These are phyloP conservation scores for Crepidotus variabilis DNA, from an alignment of 768 basidiomycete genomes.

Conservation along the genomic window DNA sequence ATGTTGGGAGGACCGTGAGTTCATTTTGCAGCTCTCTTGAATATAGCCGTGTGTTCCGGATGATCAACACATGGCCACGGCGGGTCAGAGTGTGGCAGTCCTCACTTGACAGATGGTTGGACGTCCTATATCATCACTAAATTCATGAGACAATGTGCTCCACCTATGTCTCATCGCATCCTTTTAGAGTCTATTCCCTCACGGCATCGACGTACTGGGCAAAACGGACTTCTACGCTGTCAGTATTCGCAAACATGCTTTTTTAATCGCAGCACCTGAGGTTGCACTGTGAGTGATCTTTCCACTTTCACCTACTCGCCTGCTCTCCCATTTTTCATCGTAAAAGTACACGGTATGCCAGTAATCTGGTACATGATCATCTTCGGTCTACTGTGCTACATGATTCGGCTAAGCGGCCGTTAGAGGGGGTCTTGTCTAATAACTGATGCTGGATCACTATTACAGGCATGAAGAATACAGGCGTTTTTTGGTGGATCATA, in stretches of 20 bases:
- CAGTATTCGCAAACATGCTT: conserved; percentile 79
- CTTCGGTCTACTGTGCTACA: too few species aligned
- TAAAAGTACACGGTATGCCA: neutral
- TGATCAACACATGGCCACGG: too few species aligned
- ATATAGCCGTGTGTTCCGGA: too few species aligned
- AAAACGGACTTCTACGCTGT: conserved; percentile 96
- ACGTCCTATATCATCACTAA: too few species aligned
- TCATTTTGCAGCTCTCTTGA: neutral
- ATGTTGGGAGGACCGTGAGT: conserved; percentile 88
- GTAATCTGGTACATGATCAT: too few species aligned
- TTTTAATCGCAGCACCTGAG: conserved; percentile 78
- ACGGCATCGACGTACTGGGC: conserved; percentile 90
- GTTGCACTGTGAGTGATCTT: conserved; percentile 70
- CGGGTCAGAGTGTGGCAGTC: too few species aligned
- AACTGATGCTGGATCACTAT: conserved; percentile 4
- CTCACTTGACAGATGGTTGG: too few species aligned
- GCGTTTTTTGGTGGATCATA: conserved; percentile 60
- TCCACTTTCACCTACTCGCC: neutral
- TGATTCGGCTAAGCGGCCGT: neutral
- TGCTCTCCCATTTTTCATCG: neutral
- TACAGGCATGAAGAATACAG: conserved; percentile 78
- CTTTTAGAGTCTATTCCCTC: conserved; percentile 77
- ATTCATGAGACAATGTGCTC: too few species aligned
- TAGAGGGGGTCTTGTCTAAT: neutral
- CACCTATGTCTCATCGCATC: conserved; percentile 8